These are phyloP conservation scores for Rhynchosporium agropyri DNA, from an alignment of 2,329 filamentous ascomycete species.

Conservation along the genomic window DNA sequence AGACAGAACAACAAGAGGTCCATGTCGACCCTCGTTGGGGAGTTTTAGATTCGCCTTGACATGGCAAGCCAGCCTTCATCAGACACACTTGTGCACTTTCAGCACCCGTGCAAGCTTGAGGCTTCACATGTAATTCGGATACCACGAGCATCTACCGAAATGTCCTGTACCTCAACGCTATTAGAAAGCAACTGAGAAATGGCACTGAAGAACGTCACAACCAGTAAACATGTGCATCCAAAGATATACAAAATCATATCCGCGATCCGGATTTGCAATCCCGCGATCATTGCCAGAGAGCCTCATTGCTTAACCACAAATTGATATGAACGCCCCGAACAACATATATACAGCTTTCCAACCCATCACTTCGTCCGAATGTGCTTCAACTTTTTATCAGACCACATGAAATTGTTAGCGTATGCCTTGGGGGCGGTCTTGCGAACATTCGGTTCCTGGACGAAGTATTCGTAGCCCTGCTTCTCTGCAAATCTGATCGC, in stretches of 20 bases:
- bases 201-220: too few species aligned
- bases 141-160: too few species aligned
- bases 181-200: too few species aligned
- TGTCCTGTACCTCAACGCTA: too few species aligned
- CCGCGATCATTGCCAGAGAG: not conserved
- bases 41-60: too few species aligned
- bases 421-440: conserved; percentile 90
- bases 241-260: not conserved
- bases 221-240: not conserved
- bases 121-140: too few species aligned
- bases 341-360: conserved; percentile 34
- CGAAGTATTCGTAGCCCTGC: conserved; percentile 98
- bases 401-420: conserved; percentile 93
- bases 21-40: too few species aligned
- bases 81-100: too few species aligned
- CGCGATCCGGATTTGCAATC: not conserved
- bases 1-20: too few species aligned
- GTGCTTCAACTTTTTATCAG: conserved; percentile 82
- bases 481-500: conserved; percentile 96
- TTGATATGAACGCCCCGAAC: conserved; percentile 11
- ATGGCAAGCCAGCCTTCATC: too few species aligned
- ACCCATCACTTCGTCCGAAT: conserved; percentile 72
- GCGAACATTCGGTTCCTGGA: conserved; percentile 92
- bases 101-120: too few species aligned
- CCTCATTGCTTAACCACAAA: not conserved